phyloP scores from a whole-genome alignment of 2,329 filamentous ascomycete genomes.

The Paracoccidioides brasiliensis region DNA sequence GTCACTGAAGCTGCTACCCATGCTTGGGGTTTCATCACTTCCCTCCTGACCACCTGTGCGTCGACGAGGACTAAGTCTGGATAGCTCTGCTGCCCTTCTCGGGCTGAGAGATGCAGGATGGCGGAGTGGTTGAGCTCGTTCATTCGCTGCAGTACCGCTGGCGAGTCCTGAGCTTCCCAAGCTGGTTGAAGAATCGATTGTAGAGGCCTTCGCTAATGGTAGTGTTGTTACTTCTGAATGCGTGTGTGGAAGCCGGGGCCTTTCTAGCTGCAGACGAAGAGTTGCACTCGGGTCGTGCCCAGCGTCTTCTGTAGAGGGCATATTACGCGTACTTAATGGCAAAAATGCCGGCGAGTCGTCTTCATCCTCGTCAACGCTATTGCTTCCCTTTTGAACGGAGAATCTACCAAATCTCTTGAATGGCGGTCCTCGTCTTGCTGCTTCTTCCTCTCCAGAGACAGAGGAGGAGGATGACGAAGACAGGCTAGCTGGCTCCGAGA shows the following conservation, averaged over 20 bases:
- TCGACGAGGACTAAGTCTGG: conserved; percentile 35
- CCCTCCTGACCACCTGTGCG: conserved; percentile 27
- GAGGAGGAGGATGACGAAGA: conserved; percentile 23
- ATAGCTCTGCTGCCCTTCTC: conserved; percentile 37
- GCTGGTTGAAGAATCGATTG: conserved; percentile 23
- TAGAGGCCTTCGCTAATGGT: conserved; percentile 11
- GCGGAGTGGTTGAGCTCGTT: conserved; percentile 11
- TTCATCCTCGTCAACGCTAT: conserved; percentile 24
- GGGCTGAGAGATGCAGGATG: conserved; percentile 25
- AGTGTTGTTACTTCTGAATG: conserved; percentile 17
- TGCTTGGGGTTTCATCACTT: conserved; percentile 46
- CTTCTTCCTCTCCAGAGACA: conserved; percentile 19
- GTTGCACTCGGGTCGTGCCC: conserved; percentile 30
- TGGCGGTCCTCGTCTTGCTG: conserved; percentile 15
- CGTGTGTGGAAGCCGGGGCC: conserved; percentile 17
- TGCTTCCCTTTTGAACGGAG: conserved; percentile 17
- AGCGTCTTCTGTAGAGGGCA: conserved; percentile 12
- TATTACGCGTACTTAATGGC: conserved; percentile 21
- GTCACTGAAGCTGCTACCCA: conserved; percentile 55
- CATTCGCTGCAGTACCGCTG: conserved; percentile 13
- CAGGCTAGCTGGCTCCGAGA: conserved; percentile 9
- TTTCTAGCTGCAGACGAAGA: conserved; percentile 24
- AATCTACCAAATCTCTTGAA: conserved; percentile 29
- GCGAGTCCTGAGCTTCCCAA: conserved; percentile 27
- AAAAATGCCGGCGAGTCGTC: conserved; percentile 36